phyloP scores from a whole-genome alignment of 208 protist genomes.

The Polymyxa betae region DNA sequence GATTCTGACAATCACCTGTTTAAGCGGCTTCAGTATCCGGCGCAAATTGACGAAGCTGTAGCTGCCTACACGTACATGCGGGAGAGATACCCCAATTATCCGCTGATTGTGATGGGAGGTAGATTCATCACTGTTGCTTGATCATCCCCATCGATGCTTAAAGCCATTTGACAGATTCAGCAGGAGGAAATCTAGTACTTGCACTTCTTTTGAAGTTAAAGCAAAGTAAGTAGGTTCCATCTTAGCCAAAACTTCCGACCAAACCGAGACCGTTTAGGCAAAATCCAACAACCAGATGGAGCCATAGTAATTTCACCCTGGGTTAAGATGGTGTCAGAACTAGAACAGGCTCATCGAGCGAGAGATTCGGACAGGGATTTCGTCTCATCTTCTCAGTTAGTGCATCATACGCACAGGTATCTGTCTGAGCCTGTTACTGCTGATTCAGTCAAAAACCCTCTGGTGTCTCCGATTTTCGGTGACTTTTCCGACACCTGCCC shows the following conservation, averaged over 20 bases:
- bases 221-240: not conserved
- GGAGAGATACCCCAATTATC: not conserved
- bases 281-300: no score
- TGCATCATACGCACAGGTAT: not conserved
- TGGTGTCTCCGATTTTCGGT: not conserved
- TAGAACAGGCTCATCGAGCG: no score
- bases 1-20: not conserved
- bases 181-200: conserved; percentile 8
- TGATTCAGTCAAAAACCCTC: not conserved
- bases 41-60: not conserved
- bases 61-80: not conserved
- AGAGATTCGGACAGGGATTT: no score
- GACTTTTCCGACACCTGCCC: not conserved
- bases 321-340: not conserved
- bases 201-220: not conserved
- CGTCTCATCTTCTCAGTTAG: no score
- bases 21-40: not conserved
- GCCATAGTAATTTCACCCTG: not conserved
- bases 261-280: no score
- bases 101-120: not conserved
- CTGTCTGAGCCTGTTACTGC: not conserved
- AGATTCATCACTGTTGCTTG: no score
- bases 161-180: no score
- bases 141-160: no score
- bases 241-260: no score